Evolutionary conservation across 306 rosid genomes (phyloP).

Genomic region (Ormosia semicastrata): DNA sequence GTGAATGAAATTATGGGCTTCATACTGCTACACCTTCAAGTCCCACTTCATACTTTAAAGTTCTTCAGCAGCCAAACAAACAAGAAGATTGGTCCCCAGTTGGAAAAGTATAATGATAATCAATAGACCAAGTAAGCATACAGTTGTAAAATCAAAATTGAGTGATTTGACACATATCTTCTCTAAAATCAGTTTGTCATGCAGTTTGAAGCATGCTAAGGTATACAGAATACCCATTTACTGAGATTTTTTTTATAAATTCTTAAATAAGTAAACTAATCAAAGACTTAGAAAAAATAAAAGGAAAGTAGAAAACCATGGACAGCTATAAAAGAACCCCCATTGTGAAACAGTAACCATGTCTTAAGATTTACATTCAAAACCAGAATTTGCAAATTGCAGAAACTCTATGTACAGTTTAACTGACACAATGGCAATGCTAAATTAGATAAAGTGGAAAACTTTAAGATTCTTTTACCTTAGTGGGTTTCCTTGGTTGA

Average conservation of each 20-base stretch:
- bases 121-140: neutral
- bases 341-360: neutral
- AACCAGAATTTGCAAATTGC: conserved; percentile 14
- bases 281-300: neutral
- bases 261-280: neutral
- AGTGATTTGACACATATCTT: neutral
- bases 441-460: conserved; percentile 22
- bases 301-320: conserved; percentile 3
- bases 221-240: neutral
- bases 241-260: neutral
- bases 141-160: neutral
- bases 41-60: conserved; percentile 20
- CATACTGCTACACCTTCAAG: neutral
- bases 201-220: conserved; percentile 7
- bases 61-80: conserved; percentile 18
- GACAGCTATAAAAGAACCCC: conserved; percentile 20
- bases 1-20: neutral
- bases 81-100: neutral
- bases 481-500: conserved; percentile 85
- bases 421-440: neutral
- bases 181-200: neutral
- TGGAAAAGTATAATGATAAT: neutral
- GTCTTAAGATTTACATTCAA: neutral
- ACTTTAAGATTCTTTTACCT: conserved; percentile 52
- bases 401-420: conserved; percentile 11